Conservation (phyloP, 768 basidiomycete genomes). For the Pluteus cervinus region DNA sequence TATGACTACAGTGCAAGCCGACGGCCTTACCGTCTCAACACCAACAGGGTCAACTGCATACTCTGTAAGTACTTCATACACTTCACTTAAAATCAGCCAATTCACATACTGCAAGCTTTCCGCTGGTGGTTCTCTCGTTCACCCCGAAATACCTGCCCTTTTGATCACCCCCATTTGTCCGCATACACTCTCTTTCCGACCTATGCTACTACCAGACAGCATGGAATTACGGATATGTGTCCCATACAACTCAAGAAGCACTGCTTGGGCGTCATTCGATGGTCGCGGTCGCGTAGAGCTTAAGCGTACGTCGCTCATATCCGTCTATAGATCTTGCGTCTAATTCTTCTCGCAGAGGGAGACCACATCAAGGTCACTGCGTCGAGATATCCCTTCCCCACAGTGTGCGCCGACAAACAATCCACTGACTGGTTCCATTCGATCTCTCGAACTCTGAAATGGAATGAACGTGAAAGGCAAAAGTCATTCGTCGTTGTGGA, state of each 20-base stretch:
- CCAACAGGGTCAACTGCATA: slow-evolving; percentile 99
- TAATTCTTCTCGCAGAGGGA: slow-evolving; percentile 60
- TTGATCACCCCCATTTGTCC: slow-evolving; percentile 98
- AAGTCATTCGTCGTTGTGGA: slow-evolving; percentile 99
- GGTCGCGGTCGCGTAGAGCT: slow-evolving; percentile 95
- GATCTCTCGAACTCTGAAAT: slow-evolving; percentile 93
- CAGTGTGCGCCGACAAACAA: slow-evolving; percentile 95
- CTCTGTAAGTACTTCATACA: slow-evolving; percentile 56
- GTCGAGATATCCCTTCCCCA: slow-evolving; percentile 96
- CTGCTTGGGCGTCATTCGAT: slow-evolving; percentile 98
- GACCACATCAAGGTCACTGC: slow-evolving; percentile 99
- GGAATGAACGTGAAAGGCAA: slow-evolving; percentile 98
- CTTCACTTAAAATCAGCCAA: slow-evolving; percentile 6
- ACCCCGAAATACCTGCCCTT: slow-evolving; percentile 95
- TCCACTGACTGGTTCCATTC: slow-evolving; percentile 99
- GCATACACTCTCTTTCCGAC: slow-evolving; percentile 96
- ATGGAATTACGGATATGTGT: slow-evolving; percentile 99
- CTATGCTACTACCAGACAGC: slow-evolving; percentile 96
- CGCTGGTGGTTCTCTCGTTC: slow-evolving; percentile 95
- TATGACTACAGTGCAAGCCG: slow-evolving; percentile 98
- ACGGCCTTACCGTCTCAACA: slow-evolving; percentile 91
- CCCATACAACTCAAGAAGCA: slow-evolving; percentile 97
- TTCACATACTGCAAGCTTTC: slow-evolving; percentile 51
- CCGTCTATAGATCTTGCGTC: slow-evolving; percentile 7
- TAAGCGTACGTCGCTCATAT: slow-evolving; percentile 63